phyloP scores from a whole-genome alignment of 1,284 basidiomycete genomes.

The Heterobasidion annosum region DNA sequence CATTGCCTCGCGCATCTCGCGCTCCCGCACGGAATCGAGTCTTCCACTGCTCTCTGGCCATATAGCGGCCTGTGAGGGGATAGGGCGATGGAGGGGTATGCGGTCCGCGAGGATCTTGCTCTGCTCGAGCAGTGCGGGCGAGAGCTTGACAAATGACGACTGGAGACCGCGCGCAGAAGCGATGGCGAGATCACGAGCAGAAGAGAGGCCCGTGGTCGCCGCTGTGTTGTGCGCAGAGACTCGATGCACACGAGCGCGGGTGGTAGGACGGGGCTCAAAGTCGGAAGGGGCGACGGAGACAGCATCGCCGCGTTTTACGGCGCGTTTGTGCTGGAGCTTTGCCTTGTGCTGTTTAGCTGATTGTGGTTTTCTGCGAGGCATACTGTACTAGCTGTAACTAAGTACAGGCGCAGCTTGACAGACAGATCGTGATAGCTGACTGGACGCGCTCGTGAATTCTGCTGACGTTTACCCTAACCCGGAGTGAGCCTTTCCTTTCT shows the following conservation, averaged over 20 bases:
- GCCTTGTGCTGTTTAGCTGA: slow-evolving; percentile 68
- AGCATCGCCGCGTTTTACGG: slow-evolving; percentile 71
- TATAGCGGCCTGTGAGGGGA: slow-evolving; percentile 35
- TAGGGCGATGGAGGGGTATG: slow-evolving; percentile 49
- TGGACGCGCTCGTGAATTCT: not conserved
- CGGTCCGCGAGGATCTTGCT: slow-evolving; percentile 54
- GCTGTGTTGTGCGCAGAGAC: slow-evolving; percentile 8
- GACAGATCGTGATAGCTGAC: slow-evolving; percentile 56
- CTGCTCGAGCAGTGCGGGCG: slow-evolving; percentile 52
- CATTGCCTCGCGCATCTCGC: slow-evolving; percentile 23
- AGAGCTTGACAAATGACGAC: slow-evolving; percentile 64
- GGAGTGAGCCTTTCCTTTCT: not conserved
- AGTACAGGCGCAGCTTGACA: slow-evolving; percentile 56
- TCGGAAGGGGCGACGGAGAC: slow-evolving; percentile 13
- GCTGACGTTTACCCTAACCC: not conserved
- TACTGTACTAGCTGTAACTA: slow-evolving; percentile 32
- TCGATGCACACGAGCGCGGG: slow-evolving; percentile 21
- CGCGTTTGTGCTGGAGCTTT: slow-evolving; percentile 65
- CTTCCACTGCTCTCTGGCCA: slow-evolving; percentile 12
- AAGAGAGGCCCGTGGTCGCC: slow-evolving; percentile 7
- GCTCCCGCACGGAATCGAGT: slow-evolving; percentile 31
- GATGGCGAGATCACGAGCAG: slow-evolving; percentile 22
- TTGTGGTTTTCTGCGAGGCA: slow-evolving; percentile 47
- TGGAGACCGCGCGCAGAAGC: slow-evolving; percentile 50
- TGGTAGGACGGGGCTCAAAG: slow-evolving; percentile 11